Percentiles rank a stretch among this genome's conserved stretches.
Conservation (phyloP, 495 filamentous ascomycete genomes). For the Aspergillus coremiiformis region DNA sequence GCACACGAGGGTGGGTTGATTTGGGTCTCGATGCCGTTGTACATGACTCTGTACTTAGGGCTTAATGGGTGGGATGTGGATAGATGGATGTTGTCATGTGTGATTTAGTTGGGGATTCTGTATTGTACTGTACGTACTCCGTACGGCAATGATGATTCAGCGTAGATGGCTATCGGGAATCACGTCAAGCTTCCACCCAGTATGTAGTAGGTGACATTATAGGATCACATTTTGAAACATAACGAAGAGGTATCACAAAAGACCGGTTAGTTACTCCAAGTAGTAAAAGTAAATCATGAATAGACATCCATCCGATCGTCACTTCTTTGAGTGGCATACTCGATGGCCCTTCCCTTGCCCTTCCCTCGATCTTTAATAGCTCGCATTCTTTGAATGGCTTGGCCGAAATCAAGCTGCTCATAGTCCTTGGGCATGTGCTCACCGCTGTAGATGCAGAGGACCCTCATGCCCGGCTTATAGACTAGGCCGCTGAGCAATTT, state of each 20-base stretch:
- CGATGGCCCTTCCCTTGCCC: conserved; percentile 16
- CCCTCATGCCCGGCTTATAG: conserved; percentile 84
- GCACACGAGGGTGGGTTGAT: too few relatives aligned
- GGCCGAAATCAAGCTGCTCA: conserved; percentile 23
- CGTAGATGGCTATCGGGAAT: too few relatives aligned
- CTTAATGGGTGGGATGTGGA: too few relatives aligned
- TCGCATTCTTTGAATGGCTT: conserved; percentile 28
- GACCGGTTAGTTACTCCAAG: conserved; percentile 1
- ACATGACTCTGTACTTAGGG: too few relatives aligned
- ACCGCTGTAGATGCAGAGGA: conserved; percentile 88
- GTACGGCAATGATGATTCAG: too few relatives aligned
- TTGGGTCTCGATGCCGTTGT: too few relatives aligned
- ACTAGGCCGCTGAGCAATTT: conserved; percentile 79
- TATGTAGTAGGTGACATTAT: too few relatives aligned
- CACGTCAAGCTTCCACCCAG: too few relatives aligned
- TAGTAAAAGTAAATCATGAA: conserved; percentile 15
- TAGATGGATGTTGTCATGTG: too few relatives aligned
- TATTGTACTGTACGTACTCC: too few relatives aligned
- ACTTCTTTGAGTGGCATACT: neutral
- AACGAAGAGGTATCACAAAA: conserved; percentile 12
- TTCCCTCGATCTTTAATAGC: conserved; percentile 14
- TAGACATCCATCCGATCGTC: conserved; percentile 17
- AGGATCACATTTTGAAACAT: too few relatives aligned
- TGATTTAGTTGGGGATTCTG: too few relatives aligned
- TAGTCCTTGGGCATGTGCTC: conserved; percentile 71